phyloP scores from a whole-genome alignment of 169 alveolate genomes.

The Cryptosporidium tyzzeri region DNA sequence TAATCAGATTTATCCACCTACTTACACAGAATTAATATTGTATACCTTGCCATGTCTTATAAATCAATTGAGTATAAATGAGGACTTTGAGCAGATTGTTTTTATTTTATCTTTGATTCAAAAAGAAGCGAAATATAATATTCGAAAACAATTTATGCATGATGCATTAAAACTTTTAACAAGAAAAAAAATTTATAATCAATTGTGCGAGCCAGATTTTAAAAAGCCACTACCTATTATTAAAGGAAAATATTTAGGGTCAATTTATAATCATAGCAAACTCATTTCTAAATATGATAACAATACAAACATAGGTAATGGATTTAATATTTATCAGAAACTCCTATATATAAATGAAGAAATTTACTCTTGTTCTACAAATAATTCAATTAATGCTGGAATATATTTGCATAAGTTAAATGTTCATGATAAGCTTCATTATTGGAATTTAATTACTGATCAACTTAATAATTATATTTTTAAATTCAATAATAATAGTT shows the following conservation, averaged over 20 bases:
- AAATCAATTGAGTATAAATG: background rate
- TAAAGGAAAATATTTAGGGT: constrained; percentile 59
- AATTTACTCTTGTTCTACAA: constrained; percentile 39
- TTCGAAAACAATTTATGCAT: background rate
- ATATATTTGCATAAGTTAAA: constrained; percentile 36
- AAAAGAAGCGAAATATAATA: constrained; percentile 18
- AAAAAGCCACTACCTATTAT: constrained; percentile 7
- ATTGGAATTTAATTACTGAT: constrained; percentile 42
- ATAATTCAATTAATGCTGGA: constrained; percentile 20
- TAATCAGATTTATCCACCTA: background rate
- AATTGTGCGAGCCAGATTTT: background rate
- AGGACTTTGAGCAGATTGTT: constrained; percentile 3
- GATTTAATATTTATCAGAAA: constrained; percentile 22
- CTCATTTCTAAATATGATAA: background rate
- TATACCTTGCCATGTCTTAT: background rate
- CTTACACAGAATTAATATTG: background rate
- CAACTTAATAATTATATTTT: constrained; percentile 9
- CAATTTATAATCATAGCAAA: constrained; percentile 44
- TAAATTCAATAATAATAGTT: constrained; percentile 5
- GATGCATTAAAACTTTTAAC: background rate
- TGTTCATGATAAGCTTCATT: constrained; percentile 11
- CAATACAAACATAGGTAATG: background rate
- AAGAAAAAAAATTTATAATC: background rate
- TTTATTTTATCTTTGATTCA: constrained; percentile 26
- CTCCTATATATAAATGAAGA: constrained; percentile 1